phyloP scores from a whole-genome alignment of 108 stramenopile species.

The Mediolabrus comicus region DNA sequence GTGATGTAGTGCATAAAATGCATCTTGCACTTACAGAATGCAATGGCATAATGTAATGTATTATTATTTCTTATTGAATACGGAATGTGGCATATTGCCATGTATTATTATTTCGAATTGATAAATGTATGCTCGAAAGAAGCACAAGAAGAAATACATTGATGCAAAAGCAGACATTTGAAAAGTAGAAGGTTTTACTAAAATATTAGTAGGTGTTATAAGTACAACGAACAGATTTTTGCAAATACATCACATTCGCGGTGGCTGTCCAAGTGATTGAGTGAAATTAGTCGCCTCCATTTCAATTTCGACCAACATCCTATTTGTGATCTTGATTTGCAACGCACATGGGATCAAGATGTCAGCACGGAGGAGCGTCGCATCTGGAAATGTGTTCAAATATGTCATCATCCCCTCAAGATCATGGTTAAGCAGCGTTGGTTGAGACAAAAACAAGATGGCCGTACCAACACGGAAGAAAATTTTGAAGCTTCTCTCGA shows the following conservation, averaged over 20 bases:
- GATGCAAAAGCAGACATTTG: slow-evolving; percentile 20
- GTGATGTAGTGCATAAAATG: no score
- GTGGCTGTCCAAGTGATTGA: slow-evolving; percentile 5
- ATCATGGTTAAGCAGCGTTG: slow-evolving; percentile 83
- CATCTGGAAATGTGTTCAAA: slow-evolving; percentile 90
- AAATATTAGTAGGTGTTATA: background rate
- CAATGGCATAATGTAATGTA: no score
- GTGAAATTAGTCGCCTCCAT: slow-evolving; percentile 48
- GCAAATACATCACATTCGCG: slow-evolving; percentile 6
- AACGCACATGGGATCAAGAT: slow-evolving; percentile 87
- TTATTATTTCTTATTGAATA: no score
- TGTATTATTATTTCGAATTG: no score
- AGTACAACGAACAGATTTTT: no score
- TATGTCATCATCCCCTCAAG: slow-evolving; percentile 93
- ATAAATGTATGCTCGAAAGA: slow-evolving; percentile 27
- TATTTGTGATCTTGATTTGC: slow-evolving; percentile 89
- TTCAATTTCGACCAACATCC: slow-evolving; percentile 79
- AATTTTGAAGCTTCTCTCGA: slow-evolving; percentile 88
- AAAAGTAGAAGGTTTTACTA: slow-evolving; percentile 8
- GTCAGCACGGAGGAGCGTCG: slow-evolving; percentile 82
- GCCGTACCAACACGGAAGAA: slow-evolving; percentile 90
- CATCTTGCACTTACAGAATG: no score
- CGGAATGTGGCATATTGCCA: no score
- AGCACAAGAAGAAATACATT: slow-evolving; percentile 15
- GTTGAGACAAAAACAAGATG: slow-evolving; percentile 87